Conservation (phyloP, 202 grass and related monocot species). For the Saccharum hybrid region DNA sequence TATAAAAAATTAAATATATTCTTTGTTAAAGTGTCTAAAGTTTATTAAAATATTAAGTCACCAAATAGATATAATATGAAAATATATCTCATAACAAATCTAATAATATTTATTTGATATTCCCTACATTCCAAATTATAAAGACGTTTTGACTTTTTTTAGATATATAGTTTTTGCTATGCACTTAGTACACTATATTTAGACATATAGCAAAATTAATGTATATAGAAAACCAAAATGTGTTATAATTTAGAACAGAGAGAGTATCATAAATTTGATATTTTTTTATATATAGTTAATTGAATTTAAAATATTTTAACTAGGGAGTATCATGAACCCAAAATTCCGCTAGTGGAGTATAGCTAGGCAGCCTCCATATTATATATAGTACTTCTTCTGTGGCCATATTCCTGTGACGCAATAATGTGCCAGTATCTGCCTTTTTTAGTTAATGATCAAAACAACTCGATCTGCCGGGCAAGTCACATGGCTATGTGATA, state of each 20-base stretch:
- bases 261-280: too few relatives aligned
- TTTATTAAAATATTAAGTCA: too few relatives aligned
- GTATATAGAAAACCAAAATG: background rate
- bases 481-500: constrained; percentile 25
- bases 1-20: too few relatives aligned
- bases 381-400: background rate
- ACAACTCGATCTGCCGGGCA: constrained; percentile 14
- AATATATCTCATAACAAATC: too few relatives aligned
- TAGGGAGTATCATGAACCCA: background rate
- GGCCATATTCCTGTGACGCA: constrained; percentile 4
- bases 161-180: too few relatives aligned
- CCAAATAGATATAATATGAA: too few relatives aligned
- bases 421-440: background rate
- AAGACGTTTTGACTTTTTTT: too few relatives aligned
- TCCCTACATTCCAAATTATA: too few relatives aligned
- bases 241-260: background rate
- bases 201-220: background rate
- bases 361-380: background rate
- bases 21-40: too few relatives aligned
- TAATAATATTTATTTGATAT: too few relatives aligned
- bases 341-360: background rate
- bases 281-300: background rate
- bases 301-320: background rate
- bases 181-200: too few relatives aligned
- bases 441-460: background rate